Evolutionary conservation across 163 green algal genomes (phyloP).

Genomic region (Prototheca wickerhamii): DNA sequence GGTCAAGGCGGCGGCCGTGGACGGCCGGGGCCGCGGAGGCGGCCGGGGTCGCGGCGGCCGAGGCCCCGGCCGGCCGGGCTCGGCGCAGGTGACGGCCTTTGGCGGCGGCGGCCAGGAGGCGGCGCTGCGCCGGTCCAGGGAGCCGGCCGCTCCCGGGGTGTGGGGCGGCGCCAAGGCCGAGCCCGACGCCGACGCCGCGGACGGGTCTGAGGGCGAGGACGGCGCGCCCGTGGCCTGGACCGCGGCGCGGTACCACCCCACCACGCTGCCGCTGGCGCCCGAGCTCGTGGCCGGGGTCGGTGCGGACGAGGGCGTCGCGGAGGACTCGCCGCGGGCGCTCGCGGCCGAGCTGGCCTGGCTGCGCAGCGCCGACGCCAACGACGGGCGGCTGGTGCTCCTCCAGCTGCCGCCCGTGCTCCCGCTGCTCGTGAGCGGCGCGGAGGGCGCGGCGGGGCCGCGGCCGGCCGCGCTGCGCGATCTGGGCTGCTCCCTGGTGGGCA

Average conservation of each 20-base stretch:
- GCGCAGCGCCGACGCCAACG: slow-evolving; percentile 14
- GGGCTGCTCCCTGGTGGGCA: slow-evolving; percentile 43
- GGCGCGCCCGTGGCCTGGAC: background rate
- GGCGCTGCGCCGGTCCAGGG: background rate
- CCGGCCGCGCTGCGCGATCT: slow-evolving; percentile 24
- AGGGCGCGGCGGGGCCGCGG: background rate
- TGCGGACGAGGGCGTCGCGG: too few relatives aligned
- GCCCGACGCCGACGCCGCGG: background rate
- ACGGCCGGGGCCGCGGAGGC: background rate
- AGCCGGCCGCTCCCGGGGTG: too few relatives aligned
- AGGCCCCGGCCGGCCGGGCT: background rate
- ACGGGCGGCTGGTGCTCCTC: slow-evolving; percentile 33
- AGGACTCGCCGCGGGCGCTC: too few relatives aligned
- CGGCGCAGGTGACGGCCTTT: background rate
- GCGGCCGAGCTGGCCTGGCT: slow-evolving; percentile 26
- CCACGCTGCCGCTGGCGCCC: slow-evolving; percentile 3
- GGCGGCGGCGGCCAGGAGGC: background rate
- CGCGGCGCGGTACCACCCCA: background rate
- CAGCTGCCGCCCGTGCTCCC: slow-evolving; percentile 47
- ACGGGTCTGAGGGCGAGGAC: background rate
- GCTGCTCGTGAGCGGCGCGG: slow-evolving; percentile 8
- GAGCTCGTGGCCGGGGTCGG: too few relatives aligned
- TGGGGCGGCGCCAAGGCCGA: too few relatives aligned
- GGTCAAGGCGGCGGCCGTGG: slow-evolving; percentile 3
- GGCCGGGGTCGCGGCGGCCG: background rate